Base-by-base conservation (phyloP, 805 yeast genomes). In the Starmerella kuoi region DNA sequence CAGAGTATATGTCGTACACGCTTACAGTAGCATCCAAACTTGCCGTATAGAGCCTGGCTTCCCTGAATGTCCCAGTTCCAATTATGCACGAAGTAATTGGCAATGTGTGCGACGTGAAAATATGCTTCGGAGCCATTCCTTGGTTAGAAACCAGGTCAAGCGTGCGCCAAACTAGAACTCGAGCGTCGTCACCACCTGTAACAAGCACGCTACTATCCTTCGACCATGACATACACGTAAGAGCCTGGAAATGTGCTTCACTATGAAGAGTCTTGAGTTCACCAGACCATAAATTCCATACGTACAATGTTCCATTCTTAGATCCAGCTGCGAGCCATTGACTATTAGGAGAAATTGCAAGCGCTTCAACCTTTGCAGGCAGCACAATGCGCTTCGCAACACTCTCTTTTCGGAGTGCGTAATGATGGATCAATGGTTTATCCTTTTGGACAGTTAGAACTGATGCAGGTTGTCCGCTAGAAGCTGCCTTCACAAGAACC, bases 231-330 rank as follows among this genome's bases (percentile, higher is more conserved):
- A 88, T 58, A 25, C 67, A 68, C 0, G 78, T 69, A 6, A 85
- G 70, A 5, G 70, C 66, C 61, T 88, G 96, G 59, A 84, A 88
- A 62, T 88, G 97, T 1, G 84, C 78, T 38, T 82, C 87, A 3
- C 36, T 24, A 55, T 74, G 76, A 3, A 76, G 93, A 36, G 73
- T 66, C 20, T 87, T 55, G 36, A 91, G 66, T 20, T 73, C 61
- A 0, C 97, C 97, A 2, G 91, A 79, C 8, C 69, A 60, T 39
- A 87, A 56, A 53, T 85, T 94, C 97, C 97, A 88, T 1, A 87
- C 60, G 55, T 81, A 81, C 14, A 91, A 48, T 50, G 77, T 73
- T 11, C 97, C 97, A n/a, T 78, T 55, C 45, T 66, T 57, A 40
- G 91, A 69, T 46, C 88, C 86, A 34, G 79, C 94, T 5, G 76